Conservation (phyloP, 78 protist genomes). For the Dictyostelium purpureum region DNA sequence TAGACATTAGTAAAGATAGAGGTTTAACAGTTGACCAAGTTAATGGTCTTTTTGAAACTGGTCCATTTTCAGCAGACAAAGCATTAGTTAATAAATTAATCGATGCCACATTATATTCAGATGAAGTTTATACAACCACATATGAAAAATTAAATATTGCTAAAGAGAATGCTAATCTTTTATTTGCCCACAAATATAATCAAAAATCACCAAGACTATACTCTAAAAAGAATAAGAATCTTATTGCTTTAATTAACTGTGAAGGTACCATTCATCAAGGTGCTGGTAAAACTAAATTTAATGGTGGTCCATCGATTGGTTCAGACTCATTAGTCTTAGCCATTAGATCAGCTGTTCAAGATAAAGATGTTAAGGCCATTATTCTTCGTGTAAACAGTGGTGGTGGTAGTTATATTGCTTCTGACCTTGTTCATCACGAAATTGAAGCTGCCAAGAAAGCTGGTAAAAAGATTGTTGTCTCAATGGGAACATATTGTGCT, state of each 20-base stretch:
- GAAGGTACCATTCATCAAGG: constrained; percentile 56
- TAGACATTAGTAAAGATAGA: constrained; percentile 38
- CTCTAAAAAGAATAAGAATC: not conserved
- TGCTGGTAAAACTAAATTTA: not conserved
- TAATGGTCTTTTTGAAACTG: constrained; percentile 17
- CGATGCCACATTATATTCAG: not conserved
- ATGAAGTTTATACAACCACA: constrained; percentile 13
- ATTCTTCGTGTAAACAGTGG: constrained; percentile 20
- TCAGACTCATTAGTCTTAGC: constrained; percentile 31
- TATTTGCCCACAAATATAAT: constrained; percentile 16
- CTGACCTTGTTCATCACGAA: constrained; percentile 22
- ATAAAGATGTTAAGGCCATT: constrained; percentile 47
- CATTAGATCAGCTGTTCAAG: constrained; percentile 29
- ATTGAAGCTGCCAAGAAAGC: constrained; percentile 47
- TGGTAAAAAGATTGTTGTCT: constrained; percentile 44
- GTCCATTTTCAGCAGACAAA: constrained; percentile 27
- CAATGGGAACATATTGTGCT: constrained; percentile 64
- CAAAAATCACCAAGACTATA: not conserved
- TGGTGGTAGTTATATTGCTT: constrained; percentile 58
- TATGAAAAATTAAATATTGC: not conserved
- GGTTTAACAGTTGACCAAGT: constrained; percentile 49
- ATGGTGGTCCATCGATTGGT: constrained; percentile 77
- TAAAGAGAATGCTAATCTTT: not conserved
- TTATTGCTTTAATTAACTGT: constrained; percentile 14
- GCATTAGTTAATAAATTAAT: constrained; percentile 32